Evolutionary conservation across 106 monocot genomes (phyloP).

Genomic region (Dendrobium nobile): DNA sequence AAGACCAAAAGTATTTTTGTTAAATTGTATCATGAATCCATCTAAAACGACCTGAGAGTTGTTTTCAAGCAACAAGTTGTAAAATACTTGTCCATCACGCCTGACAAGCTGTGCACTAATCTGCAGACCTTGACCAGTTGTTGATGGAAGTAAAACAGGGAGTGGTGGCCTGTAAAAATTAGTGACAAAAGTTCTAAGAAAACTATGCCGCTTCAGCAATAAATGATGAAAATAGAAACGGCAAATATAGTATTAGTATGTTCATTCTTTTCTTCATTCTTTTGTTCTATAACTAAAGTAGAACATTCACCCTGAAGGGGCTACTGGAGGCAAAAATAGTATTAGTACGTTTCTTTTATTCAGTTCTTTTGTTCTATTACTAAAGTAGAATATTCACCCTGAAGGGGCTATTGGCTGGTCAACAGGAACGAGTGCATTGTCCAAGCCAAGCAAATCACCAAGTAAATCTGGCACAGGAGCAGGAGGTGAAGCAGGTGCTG

Average conservation of each 20-base stretch:
- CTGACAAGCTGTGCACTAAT: slow-evolving; percentile 81
- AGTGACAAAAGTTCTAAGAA: slow-evolving; percentile 4
- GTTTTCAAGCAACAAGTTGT: slow-evolving; percentile 72
- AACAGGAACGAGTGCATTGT: slow-evolving; percentile 72
- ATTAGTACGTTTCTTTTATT: background rate
- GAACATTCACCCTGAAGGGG: slow-evolving; percentile 52
- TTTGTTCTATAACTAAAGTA: background rate
- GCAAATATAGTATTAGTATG: background rate
- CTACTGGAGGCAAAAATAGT: slow-evolving; percentile 21
- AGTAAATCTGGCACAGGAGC: slow-evolving; percentile 88
- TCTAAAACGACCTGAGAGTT: slow-evolving; percentile 53
- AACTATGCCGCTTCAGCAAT: background rate
- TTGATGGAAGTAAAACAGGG: slow-evolving; percentile 70
- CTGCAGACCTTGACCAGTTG: slow-evolving; percentile 92
- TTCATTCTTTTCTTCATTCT: background rate
- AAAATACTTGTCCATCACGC: slow-evolving; percentile 88
- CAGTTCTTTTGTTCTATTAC: background rate
- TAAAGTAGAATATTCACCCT: slow-evolving; percentile 35
- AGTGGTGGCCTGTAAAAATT: slow-evolving; percentile 54
- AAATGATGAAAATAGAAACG: background rate
- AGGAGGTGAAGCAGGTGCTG: slow-evolving; percentile 28
- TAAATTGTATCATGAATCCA: slow-evolving; percentile 99
- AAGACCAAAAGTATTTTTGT: slow-evolving; percentile 96
- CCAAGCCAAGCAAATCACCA: slow-evolving; percentile 87
- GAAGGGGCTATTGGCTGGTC: slow-evolving; percentile 65